These are phyloP conservation scores for Podospora pseudocomata DNA, from an alignment of 495 filamentous ascomycete genomes.

Conservation along the genomic window DNA sequence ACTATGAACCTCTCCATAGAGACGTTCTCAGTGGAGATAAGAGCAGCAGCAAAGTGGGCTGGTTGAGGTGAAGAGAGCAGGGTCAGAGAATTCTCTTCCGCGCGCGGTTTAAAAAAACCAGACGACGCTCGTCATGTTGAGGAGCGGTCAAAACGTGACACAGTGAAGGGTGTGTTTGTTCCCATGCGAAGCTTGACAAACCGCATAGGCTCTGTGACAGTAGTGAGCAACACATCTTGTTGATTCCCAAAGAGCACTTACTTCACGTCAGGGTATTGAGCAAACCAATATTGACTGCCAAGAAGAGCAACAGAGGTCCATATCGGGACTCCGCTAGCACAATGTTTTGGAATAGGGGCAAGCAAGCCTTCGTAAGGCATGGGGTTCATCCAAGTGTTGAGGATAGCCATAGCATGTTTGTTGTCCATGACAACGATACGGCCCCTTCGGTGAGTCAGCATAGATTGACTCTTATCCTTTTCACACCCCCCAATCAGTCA, in stretches of 20 bases:
- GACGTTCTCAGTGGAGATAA: neutral
- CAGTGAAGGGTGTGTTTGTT: neutral
- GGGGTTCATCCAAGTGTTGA: neutral
- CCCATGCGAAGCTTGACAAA: neutral
- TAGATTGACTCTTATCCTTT: neutral
- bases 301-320: neutral
- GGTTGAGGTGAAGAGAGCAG: neutral
- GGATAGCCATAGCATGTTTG: neutral
- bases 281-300: neutral
- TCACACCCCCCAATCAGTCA: neutral
- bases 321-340: neutral
- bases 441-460: neutral
- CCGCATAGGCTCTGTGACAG: neutral
- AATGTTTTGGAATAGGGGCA: no score
- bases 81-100: neutral
- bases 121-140: neutral
- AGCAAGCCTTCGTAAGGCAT: no score
- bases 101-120: neutral
- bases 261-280: neutral
- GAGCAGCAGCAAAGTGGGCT: neutral
- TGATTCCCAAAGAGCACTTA: neutral
- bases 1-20: no score
- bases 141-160: neutral
- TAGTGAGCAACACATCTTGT: neutral
- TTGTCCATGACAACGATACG: neutral